These are phyloP conservation scores for Starmerella asiatica DNA, from an alignment of 805 yeast genomes.

Conservation along the genomic window DNA sequence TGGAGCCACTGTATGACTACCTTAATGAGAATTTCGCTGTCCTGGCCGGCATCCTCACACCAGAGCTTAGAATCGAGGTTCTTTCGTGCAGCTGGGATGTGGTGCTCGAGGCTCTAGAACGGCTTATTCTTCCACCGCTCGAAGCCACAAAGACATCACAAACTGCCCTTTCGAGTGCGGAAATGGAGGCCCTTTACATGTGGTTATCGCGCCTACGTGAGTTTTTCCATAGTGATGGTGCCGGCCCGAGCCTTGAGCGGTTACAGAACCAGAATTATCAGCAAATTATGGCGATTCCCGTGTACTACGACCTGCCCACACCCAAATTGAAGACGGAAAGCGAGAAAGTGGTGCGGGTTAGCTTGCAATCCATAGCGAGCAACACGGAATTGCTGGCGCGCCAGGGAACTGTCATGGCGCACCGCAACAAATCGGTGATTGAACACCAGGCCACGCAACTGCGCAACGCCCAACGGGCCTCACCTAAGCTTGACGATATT, in stretches of 20 bases:
- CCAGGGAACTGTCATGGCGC: slow-evolving; percentile 55
- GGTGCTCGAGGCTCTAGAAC: slow-evolving; percentile 55
- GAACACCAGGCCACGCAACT: slow-evolving; percentile 36
- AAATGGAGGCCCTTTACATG: slow-evolving; percentile 51
- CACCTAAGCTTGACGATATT: slow-evolving; percentile 47
- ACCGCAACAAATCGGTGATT: slow-evolving; percentile 48
- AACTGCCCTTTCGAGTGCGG: slow-evolving; percentile 40
- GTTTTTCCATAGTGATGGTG: slow-evolving; percentile 68
- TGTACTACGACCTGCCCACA: slow-evolving; percentile 43
- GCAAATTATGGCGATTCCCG: slow-evolving; percentile 48
- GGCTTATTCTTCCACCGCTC: slow-evolving; percentile 58
- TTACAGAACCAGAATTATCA: slow-evolving; percentile 53
- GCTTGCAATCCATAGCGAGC: slow-evolving; percentile 35
- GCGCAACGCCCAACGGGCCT: slow-evolving; percentile 34
- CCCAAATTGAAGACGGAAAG: slow-evolving; percentile 42
- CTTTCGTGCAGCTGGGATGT: slow-evolving; percentile 75
- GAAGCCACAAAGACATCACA: slow-evolving; percentile 24
- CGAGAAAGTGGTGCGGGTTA: slow-evolving; percentile 42
- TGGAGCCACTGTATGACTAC: slow-evolving; percentile 62
- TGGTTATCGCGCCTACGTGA: slow-evolving; percentile 63
- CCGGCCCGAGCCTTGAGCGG: slow-evolving; percentile 59
- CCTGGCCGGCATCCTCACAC: slow-evolving; percentile 45
- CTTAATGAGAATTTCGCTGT: slow-evolving; percentile 54
- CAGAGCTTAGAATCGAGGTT: slow-evolving; percentile 43
- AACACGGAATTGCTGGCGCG: slow-evolving; percentile 40